Evolutionary conservation across 176 grass and related monocot genomes (phyloP).

Genomic region (Echinochloa phyllopogon): DNA sequence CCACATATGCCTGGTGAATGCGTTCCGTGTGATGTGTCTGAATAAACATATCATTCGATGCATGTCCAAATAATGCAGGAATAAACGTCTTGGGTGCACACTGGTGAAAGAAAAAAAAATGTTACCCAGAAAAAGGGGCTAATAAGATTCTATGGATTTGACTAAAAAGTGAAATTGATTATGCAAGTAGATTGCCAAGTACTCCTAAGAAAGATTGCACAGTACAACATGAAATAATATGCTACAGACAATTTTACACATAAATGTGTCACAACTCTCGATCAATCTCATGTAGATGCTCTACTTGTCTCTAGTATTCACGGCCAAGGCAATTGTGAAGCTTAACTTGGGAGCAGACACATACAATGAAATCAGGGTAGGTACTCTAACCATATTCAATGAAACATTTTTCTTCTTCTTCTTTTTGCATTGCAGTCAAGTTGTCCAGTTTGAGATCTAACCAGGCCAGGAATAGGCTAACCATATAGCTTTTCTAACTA

Average conservation of each 20-base stretch:
- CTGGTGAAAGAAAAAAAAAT: slow-evolving; percentile 48
- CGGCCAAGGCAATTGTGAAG: slow-evolving; percentile 10
- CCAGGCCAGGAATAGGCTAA: neutral
- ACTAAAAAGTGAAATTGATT: slow-evolving; percentile 30
- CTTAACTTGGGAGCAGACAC: neutral
- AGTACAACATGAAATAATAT: neutral
- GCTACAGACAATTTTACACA: neutral
- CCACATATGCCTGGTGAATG: slow-evolving; percentile 88
- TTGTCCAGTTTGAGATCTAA: neutral
- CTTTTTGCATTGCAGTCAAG: neutral
- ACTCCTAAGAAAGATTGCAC: neutral
- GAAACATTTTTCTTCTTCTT: neutral
- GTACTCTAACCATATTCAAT: neutral
- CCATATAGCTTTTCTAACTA: neutral
- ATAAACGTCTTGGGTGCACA: slow-evolving; percentile 97
- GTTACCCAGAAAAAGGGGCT: slow-evolving; percentile 28
- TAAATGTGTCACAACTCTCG: neutral
- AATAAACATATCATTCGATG: slow-evolving; percentile 94
- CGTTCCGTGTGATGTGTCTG: slow-evolving; percentile 78
- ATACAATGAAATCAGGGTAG: too few relatives aligned
- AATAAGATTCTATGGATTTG: neutral
- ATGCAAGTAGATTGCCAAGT: neutral
- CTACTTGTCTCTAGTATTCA: slow-evolving; percentile 8
- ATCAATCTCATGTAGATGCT: slow-evolving; percentile 1
- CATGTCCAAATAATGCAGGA: slow-evolving; percentile 95